Evolutionary conservation across 2,329 filamentous ascomycete genomes (phyloP).

Genomic region (Karstenula rhodostoma): DNA sequence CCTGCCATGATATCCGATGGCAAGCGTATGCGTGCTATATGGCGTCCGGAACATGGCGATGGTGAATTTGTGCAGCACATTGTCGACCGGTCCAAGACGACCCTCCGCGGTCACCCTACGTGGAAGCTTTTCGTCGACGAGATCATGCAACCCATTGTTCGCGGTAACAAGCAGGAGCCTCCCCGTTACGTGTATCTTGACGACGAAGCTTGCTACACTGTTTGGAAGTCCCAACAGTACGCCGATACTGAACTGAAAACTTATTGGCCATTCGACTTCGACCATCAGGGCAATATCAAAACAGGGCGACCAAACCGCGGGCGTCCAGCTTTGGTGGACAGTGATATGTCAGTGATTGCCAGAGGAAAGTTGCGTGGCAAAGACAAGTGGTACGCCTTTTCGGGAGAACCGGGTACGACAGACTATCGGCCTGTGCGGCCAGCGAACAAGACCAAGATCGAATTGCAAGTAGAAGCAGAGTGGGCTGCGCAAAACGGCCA

Average conservation of each 20-base stretch:
- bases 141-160: constrained; percentile 33
- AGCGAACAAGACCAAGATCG: constrained; percentile 8
- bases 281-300: constrained; percentile 40
- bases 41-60: constrained; percentile 49
- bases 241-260: constrained; percentile 26
- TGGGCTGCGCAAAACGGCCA: not conserved
- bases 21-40: constrained; percentile 46
- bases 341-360: constrained; percentile 18
- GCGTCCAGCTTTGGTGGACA: constrained; percentile 40
- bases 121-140: constrained; percentile 52
- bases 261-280: constrained; percentile 53
- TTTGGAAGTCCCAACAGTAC: constrained; percentile 43
- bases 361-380: constrained; percentile 22
- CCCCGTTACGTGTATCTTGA: constrained; percentile 53
- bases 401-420: constrained; percentile 17
- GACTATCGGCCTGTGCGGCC: constrained; percentile 21
- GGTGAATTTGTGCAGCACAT: constrained; percentile 41
- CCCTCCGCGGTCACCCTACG: constrained; percentile 39
- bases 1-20: constrained; percentile 36
- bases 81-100: constrained; percentile 17
- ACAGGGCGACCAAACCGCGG: constrained; percentile 48
- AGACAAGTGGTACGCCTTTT: constrained; percentile 22
- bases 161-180: constrained; percentile 35
- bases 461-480: constrained; percentile 10
- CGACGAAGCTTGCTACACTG: constrained; percentile 47